Evolutionary conservation across 179 eudicot species (phyloP), one percentile per base, ranked within the genome.

Genomic region (Spinacia oleracea): DNA sequence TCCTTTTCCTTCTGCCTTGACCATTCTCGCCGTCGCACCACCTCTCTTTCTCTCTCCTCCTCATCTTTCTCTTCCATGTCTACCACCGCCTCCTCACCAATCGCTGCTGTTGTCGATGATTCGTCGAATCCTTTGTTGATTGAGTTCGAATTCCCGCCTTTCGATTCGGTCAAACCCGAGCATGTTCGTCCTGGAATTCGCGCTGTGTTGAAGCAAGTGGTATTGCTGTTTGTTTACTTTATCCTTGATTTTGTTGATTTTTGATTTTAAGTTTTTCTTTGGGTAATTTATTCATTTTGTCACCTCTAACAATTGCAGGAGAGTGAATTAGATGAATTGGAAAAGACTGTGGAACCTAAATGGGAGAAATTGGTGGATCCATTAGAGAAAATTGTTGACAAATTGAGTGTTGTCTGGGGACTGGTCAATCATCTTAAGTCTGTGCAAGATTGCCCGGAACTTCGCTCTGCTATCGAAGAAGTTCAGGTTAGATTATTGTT

Each of bases 281-380:
- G 27, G 21, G 20, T 43, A 27, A 23, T 64, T 23, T 15, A 45
- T 51, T 51, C 1, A 18, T 25, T 10, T 29, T 0, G 9, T 53
- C 6, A 20, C 20, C 48, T 8, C 3, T 50, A 48, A 67, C 58
- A 15, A 60, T 70, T n/a, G 79, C 70, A 96, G 99, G 98, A 92
- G 77, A 70, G 68, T 59, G 93, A 90, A 51, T 80, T 96, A 87
- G 88, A 79, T 71, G 93, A 92, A 78, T 81, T 96, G 91, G 98
- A 94, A 91, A 87, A 55, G 83, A 90, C 78, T 9, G 96, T 94
- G 74, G 97, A 96, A 55, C 97, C 99, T 2, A 81, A 88, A 18
- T 96, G 99, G 99, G 87, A 89, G 62, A 94, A 92, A 81, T 83
- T 94, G 80, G 99, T 92, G 66, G 97, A 91, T 81, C 98, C 99